A percentile compares a stretch with the other conserved stretches of the same genome.
Evolutionary conservation across 768 basidiomycete genomes (phyloP).

Genomic region (Favolaschia claudopus): DNA sequence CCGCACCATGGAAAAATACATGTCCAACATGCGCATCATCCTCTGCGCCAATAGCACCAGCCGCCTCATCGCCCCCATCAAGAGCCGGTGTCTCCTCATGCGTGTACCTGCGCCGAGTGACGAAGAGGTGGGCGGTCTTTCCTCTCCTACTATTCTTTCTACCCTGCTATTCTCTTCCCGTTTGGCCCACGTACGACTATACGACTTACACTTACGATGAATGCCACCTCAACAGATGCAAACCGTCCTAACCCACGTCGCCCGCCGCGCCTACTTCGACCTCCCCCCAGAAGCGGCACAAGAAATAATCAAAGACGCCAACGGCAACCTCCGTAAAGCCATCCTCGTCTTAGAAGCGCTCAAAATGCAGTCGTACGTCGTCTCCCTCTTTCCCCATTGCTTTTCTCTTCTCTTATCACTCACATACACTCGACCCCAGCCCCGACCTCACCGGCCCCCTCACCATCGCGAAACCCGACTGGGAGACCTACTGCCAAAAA

Average conservation of each 20-base stretch:
- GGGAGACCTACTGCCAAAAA: constrained; percentile 96
- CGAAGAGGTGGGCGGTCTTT: constrained; percentile 64
- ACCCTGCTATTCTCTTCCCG: too few species aligned
- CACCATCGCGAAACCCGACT: constrained; percentile 95
- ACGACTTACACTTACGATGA: too few species aligned
- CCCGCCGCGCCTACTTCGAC: constrained; percentile 78
- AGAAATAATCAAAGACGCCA: constrained; percentile 82
- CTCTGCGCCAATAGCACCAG: constrained; percentile 96
- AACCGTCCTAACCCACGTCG: constrained; percentile 78
- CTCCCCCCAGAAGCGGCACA: constrained; percentile 79
- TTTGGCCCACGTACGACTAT: not conserved
- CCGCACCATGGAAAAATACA: constrained; percentile 99
- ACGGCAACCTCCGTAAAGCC: constrained; percentile 94
- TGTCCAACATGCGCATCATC: constrained; percentile 96
- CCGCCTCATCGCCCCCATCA: constrained; percentile 95
- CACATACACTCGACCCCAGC: constrained; percentile 45
- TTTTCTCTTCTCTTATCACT: not conserved
- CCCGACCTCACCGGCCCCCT: constrained; percentile 84
- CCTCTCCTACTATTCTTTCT: constrained; percentile 5
- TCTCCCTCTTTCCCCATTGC: not conserved
- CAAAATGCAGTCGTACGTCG: constrained; percentile 91
- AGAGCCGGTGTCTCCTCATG: constrained; percentile 92
- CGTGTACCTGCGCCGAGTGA: constrained; percentile 88
- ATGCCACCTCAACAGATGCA: too few species aligned
- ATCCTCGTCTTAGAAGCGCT: constrained; percentile 93